Percentiles rank a stretch among this genome's conserved stretches.
phyloP scores from a whole-genome alignment of 106 monocot genomes.

The Dendrobium officinale region DNA sequence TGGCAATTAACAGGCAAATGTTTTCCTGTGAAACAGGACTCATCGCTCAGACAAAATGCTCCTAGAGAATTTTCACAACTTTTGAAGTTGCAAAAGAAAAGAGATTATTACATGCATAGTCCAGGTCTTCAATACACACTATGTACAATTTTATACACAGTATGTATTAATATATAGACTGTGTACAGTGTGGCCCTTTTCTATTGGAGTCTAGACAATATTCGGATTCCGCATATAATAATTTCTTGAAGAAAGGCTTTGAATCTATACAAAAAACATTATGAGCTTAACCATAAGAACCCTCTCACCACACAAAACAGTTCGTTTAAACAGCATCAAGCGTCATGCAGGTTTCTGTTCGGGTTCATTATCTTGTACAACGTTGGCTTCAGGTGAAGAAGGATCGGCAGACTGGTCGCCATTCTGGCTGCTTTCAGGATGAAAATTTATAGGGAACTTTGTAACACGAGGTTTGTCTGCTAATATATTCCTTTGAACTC shows the following conservation, averaged over 20 bases:
- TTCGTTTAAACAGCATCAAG: neutral
- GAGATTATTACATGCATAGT: too few species aligned
- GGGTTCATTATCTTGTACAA: neutral
- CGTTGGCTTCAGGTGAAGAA: neutral
- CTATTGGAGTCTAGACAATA: too few species aligned
- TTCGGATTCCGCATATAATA: too few species aligned
- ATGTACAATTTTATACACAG: too few species aligned
- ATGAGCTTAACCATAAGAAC: neutral
- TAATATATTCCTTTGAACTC: constrained; percentile 87
- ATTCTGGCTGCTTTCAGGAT: constrained; percentile 61
- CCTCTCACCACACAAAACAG: neutral
- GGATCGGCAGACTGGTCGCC: constrained; percentile 24
- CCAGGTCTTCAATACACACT: too few species aligned
- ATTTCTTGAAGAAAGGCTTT: neutral
- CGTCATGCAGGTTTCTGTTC: constrained; percentile 1
- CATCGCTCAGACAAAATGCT: too few species aligned
- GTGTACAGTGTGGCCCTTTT: too few species aligned
- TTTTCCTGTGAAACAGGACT: too few species aligned
- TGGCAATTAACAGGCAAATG: too few species aligned
- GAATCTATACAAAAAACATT: neutral
- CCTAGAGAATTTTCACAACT: too few species aligned
- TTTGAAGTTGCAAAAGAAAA: too few species aligned
- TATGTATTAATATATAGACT: too few species aligned
- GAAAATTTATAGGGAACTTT: constrained; percentile 93
- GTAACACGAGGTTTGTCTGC: constrained; percentile 92